These are phyloP conservation scores for Trichosporon ovoides DNA, from an alignment of 1,284 basidiomycete species.

Conservation along the genomic window DNA sequence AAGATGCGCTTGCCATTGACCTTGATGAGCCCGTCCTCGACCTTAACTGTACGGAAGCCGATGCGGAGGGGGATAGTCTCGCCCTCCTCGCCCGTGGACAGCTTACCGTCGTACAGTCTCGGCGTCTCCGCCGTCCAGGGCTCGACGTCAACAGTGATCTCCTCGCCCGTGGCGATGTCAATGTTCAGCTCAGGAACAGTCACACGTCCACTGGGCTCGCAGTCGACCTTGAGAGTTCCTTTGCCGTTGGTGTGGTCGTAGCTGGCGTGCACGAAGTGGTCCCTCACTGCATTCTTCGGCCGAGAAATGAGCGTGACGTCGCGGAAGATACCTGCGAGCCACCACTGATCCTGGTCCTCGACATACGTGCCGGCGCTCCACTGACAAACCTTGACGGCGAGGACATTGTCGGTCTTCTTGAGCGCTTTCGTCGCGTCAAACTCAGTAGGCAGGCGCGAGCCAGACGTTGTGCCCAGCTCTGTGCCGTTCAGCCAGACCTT, in stretches of 20 bases:
- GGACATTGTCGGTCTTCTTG: slow-evolving; percentile 5
- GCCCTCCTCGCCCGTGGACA: slow-evolving; percentile 12
- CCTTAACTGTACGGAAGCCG: slow-evolving; percentile 24
- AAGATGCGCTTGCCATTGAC: slow-evolving; percentile 25
- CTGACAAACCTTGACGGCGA: slow-evolving; percentile 22
- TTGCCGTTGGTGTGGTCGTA: slow-evolving; percentile 20
- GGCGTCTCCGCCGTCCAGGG: slow-evolving; percentile 29
- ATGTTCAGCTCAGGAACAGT: slow-evolving; percentile 21
- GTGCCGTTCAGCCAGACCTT: slow-evolving; percentile 29
- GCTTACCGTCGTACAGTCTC: slow-evolving; percentile 17
- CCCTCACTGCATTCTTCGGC: slow-evolving; percentile 14
- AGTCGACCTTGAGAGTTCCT: slow-evolving; percentile 25
- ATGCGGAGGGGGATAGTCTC: slow-evolving; percentile 20
- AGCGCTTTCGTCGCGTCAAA: slow-evolving; percentile 19
- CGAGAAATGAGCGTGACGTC: slow-evolving; percentile 25
- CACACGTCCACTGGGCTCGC: slow-evolving; percentile 16
- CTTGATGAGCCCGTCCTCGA: slow-evolving; percentile 21
- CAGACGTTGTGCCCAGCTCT: slow-evolving; percentile 17
- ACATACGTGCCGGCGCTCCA: slow-evolving; percentile 23
- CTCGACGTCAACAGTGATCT: slow-evolving; percentile 12
- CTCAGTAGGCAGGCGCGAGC: slow-evolving; percentile 21
- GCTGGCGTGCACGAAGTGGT: slow-evolving; percentile 25
- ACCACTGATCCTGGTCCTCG: slow-evolving; percentile 35
- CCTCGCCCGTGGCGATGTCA: slow-evolving; percentile 19
- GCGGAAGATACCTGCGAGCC: slow-evolving; percentile 29